A percentile compares a stretch with the other conserved stretches of the same genome.
Evolutionary conservation across 1,284 basidiomycete genomes (phyloP).

Genomic region (Trametes polyzona): DNA sequence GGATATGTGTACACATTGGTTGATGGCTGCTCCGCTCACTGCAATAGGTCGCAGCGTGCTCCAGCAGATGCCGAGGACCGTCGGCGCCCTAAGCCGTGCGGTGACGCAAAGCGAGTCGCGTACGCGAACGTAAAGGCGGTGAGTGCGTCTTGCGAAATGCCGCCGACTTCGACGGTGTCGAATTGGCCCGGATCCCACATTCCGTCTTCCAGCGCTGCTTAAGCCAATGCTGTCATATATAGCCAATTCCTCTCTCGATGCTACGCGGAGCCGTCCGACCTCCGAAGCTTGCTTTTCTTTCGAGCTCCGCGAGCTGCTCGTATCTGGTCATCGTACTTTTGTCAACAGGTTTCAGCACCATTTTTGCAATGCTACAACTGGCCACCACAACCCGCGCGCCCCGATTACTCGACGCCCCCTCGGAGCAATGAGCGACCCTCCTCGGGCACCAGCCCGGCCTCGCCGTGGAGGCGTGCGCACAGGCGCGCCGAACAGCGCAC

Average conservation of each 20-base stretch:
- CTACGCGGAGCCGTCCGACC: conserved; percentile 10
- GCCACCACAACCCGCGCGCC: not conserved
- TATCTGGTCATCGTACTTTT: not conserved
- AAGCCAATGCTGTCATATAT: not conserved
- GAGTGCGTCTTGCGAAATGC: not conserved
- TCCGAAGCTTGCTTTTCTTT: not conserved
- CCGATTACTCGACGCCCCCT: not conserved
- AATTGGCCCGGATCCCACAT: not conserved
- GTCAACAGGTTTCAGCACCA: not conserved
- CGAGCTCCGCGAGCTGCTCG: conserved; percentile 9
- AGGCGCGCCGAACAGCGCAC: conserved; percentile 11
- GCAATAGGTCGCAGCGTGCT: not conserved
- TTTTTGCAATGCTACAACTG: not conserved
- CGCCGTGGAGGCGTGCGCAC: not conserved
- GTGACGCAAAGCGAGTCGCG: not conserved
- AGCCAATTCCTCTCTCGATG: not conserved
- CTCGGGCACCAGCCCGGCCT: not conserved
- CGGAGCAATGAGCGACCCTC: not conserved
- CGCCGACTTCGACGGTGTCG: not conserved
- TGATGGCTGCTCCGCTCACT: too few species aligned
- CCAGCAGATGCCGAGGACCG: not conserved
- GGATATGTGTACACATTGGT: too few species aligned
- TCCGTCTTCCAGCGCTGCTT: not conserved
- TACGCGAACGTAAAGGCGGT: not conserved
- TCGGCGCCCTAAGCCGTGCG: not conserved